These are phyloP conservation scores for Kodamaea arcana DNA, from an alignment of 1,139 yeast genomes.

Conservation along the genomic window DNA sequence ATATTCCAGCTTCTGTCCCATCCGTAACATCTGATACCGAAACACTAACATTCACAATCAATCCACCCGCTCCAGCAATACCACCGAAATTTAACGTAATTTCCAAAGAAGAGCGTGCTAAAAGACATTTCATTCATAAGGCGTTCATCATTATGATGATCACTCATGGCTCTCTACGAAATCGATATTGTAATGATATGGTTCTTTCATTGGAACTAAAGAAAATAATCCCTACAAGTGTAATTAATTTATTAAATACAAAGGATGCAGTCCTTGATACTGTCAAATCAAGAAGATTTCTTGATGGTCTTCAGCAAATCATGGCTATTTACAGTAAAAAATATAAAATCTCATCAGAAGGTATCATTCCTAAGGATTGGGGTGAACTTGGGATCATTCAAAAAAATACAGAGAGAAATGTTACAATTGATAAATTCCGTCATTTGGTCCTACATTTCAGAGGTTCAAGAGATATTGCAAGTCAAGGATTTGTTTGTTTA, in stretches of 20 bases:
- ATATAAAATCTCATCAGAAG: conserved; percentile 50
- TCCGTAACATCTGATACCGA: conserved; percentile 2
- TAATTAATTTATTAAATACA: conserved; percentile 2
- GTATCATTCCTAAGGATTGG: conserved; percentile 55
- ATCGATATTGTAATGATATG: conserved; percentile 67
- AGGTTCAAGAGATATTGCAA: conserved; percentile 78
- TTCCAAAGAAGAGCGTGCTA: conserved; percentile 49
- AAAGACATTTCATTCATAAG: conserved; percentile 56
- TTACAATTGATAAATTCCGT: conserved; percentile 37
- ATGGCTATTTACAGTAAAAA: conserved; percentile 59
- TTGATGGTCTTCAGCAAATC: conserved; percentile 69
- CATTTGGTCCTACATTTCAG: conserved; percentile 38
- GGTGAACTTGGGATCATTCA: conserved; percentile 35
- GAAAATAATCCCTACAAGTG: conserved; percentile 40
- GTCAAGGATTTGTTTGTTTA: conserved; percentile 82
- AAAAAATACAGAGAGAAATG: conserved; percentile 17
- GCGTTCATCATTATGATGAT: conserved; percentile 54
- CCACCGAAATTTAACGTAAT: conserved; percentile 31
- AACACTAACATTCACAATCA: conserved; percentile 4
- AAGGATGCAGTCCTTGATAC: conserved; percentile 24
- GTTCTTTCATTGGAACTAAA: conserved; percentile 36
- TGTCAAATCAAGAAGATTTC: conserved; percentile 61
- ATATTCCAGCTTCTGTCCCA: neutral
- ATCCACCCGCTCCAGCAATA: conserved; percentile 1
- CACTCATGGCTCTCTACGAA: conserved; percentile 62